These are phyloP conservation scores for Gamarada debralockiae DNA, from an alignment of 495 filamentous ascomycete genomes.

Conservation along the genomic window DNA sequence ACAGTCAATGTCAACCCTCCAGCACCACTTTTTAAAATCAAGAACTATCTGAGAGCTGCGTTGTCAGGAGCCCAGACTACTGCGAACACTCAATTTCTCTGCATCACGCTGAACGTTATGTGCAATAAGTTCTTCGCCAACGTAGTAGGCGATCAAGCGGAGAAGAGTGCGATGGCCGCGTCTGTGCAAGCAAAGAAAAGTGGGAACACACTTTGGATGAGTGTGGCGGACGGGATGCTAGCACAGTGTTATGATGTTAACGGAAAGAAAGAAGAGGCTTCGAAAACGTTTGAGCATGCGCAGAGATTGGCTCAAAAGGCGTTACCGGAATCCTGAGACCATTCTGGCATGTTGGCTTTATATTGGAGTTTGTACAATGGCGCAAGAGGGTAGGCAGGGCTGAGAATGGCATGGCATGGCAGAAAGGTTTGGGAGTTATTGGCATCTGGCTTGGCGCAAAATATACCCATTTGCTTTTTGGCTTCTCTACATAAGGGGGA, in stretches of 20 bases:
- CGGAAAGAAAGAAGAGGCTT: slow-evolving; percentile 62
- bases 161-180: slow-evolving; percentile 79
- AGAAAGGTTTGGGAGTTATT: slow-evolving; percentile 1
- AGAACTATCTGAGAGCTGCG: slow-evolving; percentile 67
- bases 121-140: slow-evolving; percentile 78
- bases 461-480: slow-evolving; percentile 22
- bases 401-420: neutral
- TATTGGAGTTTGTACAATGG: neutral
- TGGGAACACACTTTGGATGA: slow-evolving; percentile 78
- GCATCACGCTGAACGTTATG: slow-evolving; percentile 83
- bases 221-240: slow-evolving; percentile 77
- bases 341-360: neutral
- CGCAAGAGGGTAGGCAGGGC: neutral
- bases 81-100: slow-evolving; percentile 66
- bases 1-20: slow-evolving; percentile 53
- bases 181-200: slow-evolving; percentile 69
- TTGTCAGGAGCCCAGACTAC: slow-evolving; percentile 40
- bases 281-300: slow-evolving; percentile 13
- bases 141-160: slow-evolving; percentile 83
- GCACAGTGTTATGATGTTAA: slow-evolving; percentile 69
- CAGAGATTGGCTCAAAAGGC: slow-evolving; percentile 13
- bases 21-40: slow-evolving; percentile 63
- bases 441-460: slow-evolving; percentile 17
- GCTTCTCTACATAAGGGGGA: neutral
- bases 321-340: slow-evolving; percentile 5